Evolutionary conservation across 257 asterid genomes (phyloP).

Genomic region (Asclepias syriaca): DNA sequence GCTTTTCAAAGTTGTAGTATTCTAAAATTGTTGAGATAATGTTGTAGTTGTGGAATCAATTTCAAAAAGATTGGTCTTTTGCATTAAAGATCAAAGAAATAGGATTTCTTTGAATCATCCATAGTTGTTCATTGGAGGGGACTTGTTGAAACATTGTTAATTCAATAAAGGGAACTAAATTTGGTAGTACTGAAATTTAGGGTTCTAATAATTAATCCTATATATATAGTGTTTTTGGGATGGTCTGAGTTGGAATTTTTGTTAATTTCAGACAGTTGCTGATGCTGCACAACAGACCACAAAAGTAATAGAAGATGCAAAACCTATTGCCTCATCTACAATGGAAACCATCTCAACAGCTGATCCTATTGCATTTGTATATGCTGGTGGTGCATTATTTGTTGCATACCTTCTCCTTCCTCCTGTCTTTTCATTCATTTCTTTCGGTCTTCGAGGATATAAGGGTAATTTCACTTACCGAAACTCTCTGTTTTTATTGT

Average conservation of each 20-base stretch:
- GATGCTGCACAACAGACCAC: slow-evolving; percentile 87
- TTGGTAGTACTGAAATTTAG: not conserved
- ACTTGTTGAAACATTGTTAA: not conserved
- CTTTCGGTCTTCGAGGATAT: slow-evolving; percentile 75
- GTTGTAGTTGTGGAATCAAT: not conserved
- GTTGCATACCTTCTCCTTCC: slow-evolving; percentile 74
- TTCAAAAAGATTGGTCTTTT: not conserved
- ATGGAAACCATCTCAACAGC: slow-evolving; percentile 68
- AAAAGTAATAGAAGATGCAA: slow-evolving; percentile 68
- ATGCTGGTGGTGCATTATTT: slow-evolving; percentile 67
- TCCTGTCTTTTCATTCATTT: slow-evolving; percentile 65
- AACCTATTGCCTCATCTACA: slow-evolving; percentile 80
- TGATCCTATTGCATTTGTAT: slow-evolving; percentile 61
- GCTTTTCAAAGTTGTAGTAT: not conserved
- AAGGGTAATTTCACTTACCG: slow-evolving; percentile 39
- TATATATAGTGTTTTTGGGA: too few relatives aligned
- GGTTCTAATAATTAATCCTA: not conserved
- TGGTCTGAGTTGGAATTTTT: too few relatives aligned
- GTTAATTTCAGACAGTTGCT: slow-evolving; percentile 60
- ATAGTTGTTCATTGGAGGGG: too few relatives aligned
- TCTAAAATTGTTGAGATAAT: not conserved
- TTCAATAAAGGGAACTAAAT: not conserved
- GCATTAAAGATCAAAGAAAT: too few relatives aligned
- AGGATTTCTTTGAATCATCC: too few relatives aligned
- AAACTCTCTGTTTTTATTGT: not conserved